These are phyloP conservation scores for Marasmius sp. DNA, from an alignment of 1,284 basidiomycete genomes.

Conservation along the genomic window DNA sequence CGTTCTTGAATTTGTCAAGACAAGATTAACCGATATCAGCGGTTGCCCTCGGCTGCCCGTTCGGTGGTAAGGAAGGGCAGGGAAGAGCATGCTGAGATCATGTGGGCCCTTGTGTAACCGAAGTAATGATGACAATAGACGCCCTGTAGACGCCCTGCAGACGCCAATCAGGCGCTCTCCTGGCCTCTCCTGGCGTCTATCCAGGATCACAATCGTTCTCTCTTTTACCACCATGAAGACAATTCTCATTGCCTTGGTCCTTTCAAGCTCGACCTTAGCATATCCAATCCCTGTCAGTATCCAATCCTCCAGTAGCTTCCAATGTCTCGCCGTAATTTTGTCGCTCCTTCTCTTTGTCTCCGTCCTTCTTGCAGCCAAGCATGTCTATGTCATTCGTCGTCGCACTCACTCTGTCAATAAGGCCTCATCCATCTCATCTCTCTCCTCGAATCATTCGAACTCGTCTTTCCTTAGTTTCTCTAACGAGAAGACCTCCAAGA, in stretches of 20 bases:
- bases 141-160: no score
- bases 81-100: no score
- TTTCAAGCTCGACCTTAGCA: not conserved
- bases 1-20: no score
- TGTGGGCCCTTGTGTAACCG: no score
- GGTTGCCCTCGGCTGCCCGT: no score
- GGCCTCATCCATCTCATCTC: slow-evolving; percentile 14
- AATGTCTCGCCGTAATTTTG: slow-evolving; percentile 26
- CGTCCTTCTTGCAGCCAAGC: slow-evolving; percentile 26
- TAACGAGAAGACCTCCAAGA: slow-evolving; percentile 6
- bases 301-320: slow-evolving; percentile 10
- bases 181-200: no score
- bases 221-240: not conserved
- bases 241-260: not conserved
- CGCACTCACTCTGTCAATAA: slow-evolving; percentile 10
- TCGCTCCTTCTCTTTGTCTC: slow-evolving; percentile 21
- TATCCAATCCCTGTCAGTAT: not conserved
- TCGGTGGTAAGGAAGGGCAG: no score
- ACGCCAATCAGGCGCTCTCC: no score
- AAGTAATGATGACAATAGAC: no score
- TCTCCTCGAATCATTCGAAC: slow-evolving; percentile 18
- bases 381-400: slow-evolving; percentile 26
- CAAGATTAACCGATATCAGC: no score
- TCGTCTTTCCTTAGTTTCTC: slow-evolving; percentile 17
- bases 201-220: not conserved